Evolutionary conservation across 1,139 yeast species (phyloP).

Genomic region (Magnusiomyces ingens): DNA sequence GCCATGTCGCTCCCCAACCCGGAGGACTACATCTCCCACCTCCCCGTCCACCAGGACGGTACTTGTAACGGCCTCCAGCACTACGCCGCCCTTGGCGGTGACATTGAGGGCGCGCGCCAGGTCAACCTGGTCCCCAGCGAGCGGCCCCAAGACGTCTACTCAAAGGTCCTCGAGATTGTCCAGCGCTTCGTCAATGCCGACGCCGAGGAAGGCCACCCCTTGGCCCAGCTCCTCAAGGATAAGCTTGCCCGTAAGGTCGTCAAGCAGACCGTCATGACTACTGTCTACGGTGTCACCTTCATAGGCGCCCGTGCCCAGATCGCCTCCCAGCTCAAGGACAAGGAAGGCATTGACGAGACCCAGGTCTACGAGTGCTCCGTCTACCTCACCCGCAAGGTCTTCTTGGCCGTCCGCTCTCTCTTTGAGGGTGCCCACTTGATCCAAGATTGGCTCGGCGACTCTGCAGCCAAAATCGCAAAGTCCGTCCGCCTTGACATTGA

Average conservation of each 20-base stretch:
- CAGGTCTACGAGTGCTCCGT: conserved; percentile 41
- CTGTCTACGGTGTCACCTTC: conserved; percentile 94
- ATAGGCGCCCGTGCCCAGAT: conserved; percentile 92
- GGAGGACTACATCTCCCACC: conserved; percentile 61
- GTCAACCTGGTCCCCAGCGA: conserved; percentile 81
- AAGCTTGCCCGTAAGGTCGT: conserved; percentile 79
- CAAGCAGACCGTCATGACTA: conserved; percentile 97
- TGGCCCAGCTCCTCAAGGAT: conserved; percentile 51
- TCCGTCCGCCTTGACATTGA: conserved; percentile 58
- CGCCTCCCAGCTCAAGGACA: conserved; percentile 38
- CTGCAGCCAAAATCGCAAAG: conserved; percentile 75
- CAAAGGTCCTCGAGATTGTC: conserved; percentile 74
- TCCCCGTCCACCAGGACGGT: conserved; percentile 96
- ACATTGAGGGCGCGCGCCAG: conserved; percentile 86
- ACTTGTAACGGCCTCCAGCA: conserved; percentile 82
- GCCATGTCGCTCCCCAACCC: conserved; percentile 74
- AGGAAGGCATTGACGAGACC: conserved; percentile 36
- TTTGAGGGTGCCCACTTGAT: conserved; percentile 91
- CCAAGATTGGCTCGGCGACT: conserved; percentile 92
- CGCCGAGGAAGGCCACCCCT: conserved; percentile 47
- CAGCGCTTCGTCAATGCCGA: conserved; percentile 49
- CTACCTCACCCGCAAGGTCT: conserved; percentile 72
- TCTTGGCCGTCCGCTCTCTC: conserved; percentile 75
- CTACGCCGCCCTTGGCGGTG: conserved; percentile 87
- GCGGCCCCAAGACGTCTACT: conserved; percentile 85